These are phyloP conservation scores for Annulohypoxylon nitens DNA, from an alignment of 495 filamentous ascomycete species.

Conservation along the genomic window DNA sequence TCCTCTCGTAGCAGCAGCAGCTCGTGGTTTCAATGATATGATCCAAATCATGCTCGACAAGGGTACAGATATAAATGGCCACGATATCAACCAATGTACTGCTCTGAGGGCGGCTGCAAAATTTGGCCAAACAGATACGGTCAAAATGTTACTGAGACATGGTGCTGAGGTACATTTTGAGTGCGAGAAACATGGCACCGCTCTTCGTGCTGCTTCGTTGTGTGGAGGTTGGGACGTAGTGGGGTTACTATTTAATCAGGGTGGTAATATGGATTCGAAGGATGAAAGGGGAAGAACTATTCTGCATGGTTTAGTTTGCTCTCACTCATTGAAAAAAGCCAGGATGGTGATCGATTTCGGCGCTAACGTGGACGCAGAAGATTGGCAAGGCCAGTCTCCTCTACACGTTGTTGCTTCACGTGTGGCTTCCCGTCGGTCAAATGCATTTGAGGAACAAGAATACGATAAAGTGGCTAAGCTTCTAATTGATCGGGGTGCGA, in stretches of 20 bases:
- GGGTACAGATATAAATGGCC: slow-evolving; percentile 11
- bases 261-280: not conserved
- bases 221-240: slow-evolving; percentile 15
- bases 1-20: slow-evolving; percentile 24
- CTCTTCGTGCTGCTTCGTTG: not conserved
- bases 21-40: slow-evolving; percentile 24
- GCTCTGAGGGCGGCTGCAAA: slow-evolving; percentile 36
- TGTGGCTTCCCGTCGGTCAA: not conserved
- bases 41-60: slow-evolving; percentile 24
- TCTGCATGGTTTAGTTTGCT: not conserved
- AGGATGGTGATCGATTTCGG: slow-evolving; percentile 14
- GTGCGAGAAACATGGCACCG: not conserved
- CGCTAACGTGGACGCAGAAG: slow-evolving; percentile 41
- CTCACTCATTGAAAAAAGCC: not conserved
- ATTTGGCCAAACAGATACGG: slow-evolving; percentile 22
- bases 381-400: not conserved
- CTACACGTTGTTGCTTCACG: not conserved
- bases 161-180: slow-evolving; percentile 18
- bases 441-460: no score
- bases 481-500: not conserved
- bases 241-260: not conserved
- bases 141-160: slow-evolving; percentile 22
- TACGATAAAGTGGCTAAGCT: not conserved
- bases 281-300: not conserved
- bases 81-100: not conserved